phyloP scores from a whole-genome alignment of 2,329 filamentous ascomycete genomes.

The Thermomyces lanuginosus region DNA sequence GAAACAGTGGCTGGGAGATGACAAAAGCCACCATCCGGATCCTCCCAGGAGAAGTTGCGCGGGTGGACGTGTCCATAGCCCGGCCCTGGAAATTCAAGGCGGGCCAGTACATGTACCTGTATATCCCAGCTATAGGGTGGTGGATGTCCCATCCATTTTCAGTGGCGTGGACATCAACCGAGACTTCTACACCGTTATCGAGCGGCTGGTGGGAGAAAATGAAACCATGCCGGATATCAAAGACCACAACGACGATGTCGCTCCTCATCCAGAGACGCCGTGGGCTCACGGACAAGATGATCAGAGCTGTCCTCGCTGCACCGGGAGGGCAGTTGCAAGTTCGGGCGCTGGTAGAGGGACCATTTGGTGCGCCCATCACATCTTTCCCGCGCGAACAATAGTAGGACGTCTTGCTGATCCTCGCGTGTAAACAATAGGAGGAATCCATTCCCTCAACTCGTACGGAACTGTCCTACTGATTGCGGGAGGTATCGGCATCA shows the following conservation, averaged over 20 bases:
- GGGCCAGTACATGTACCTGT: constrained; percentile 54
- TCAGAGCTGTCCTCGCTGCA: constrained; percentile 45
- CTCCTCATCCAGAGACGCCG: constrained; percentile 69
- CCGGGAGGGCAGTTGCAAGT: constrained; percentile 36
- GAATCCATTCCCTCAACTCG: constrained; percentile 62
- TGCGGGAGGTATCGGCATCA: constrained; percentile 81
- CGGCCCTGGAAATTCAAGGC: constrained; percentile 45
- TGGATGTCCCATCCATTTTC: constrained; percentile 63
- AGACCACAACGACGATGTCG: constrained; percentile 43
- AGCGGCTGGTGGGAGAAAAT: constrained; percentile 20
- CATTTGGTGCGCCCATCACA: constrained; percentile 52
- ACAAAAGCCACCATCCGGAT: constrained; percentile 47
- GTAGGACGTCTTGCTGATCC: no score
- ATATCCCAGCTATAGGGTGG: constrained; percentile 43
- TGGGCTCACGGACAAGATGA: constrained; percentile 60
- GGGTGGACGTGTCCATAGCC: constrained; percentile 49
- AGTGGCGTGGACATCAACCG: constrained; percentile 40
- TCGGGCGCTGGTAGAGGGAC: constrained; percentile 64
- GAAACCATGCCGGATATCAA: constrained; percentile 22
- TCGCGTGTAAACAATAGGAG: constrained; percentile 26
- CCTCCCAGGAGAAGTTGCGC: constrained; percentile 47
- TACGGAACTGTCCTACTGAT: constrained; percentile 79
- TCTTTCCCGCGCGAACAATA: no score
- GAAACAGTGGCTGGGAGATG: constrained; percentile 24
- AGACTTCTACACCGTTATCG: neutral